Percentiles rank a stretch among this genome's conserved stretches.
phyloP scores from a whole-genome alignment of 2,329 filamentous ascomycete species.

The Neoascochyta sp. region DNA sequence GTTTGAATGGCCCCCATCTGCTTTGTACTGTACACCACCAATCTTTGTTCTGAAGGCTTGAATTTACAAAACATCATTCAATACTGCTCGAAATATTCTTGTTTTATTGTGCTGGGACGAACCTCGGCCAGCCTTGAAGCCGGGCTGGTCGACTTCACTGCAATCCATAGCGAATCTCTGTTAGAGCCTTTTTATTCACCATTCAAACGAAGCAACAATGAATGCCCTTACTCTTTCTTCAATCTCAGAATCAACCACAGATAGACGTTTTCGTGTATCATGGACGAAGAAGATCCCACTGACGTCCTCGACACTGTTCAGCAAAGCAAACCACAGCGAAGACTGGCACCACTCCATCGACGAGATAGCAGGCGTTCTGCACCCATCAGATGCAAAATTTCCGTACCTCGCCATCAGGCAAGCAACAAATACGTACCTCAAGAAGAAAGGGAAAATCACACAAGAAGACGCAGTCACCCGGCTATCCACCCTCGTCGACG shows the following conservation, averaged over 20 bases:
- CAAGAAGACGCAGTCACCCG: slow-evolving; percentile 21
- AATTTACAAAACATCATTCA: too few species aligned
- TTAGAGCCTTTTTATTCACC: background rate
- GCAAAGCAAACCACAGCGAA: slow-evolving; percentile 24
- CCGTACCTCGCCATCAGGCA: slow-evolving; percentile 18
- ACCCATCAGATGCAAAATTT: slow-evolving; percentile 25
- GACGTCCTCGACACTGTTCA: slow-evolving; percentile 17
- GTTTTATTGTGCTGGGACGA: too few species aligned
- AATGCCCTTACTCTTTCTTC: slow-evolving; percentile 1
- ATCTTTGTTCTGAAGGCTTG: too few species aligned
- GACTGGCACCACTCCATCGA: slow-evolving; percentile 29
- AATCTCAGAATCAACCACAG: slow-evolving; percentile 5
- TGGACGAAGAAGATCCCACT: slow-evolving; percentile 14
- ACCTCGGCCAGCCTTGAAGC: too few species aligned
- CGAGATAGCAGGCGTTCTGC: slow-evolving; percentile 17
- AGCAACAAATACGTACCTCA: slow-evolving; percentile 29
- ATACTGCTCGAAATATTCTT: too few species aligned
- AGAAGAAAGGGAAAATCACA: slow-evolving; percentile 29
- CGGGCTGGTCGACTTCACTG: too few species aligned
- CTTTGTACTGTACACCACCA: too few species aligned
- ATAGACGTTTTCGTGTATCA: slow-evolving; percentile 10
- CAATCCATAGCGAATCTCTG: too few species aligned
- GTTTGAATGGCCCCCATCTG: too few species aligned
- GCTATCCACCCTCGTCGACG: slow-evolving; percentile 19
- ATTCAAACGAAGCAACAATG: slow-evolving; percentile 1